Conservation (phyloP, 371 early-diverging fungal genomes). For the Blakeslea trispora region DNA sequence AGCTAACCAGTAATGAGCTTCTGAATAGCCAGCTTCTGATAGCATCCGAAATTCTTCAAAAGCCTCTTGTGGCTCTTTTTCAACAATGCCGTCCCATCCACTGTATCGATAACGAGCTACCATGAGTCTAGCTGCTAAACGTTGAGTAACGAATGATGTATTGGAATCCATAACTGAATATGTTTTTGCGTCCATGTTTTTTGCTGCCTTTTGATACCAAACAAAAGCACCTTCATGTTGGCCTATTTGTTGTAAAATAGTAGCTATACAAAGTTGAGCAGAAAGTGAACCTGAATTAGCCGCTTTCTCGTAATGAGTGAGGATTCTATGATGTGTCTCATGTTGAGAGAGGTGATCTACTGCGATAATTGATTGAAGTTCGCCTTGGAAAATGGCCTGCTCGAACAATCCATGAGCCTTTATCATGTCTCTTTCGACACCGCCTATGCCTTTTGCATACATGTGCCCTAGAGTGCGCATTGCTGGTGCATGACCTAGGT, state of each 20-base stretch:
- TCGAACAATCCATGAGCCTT: conserved; percentile 59
- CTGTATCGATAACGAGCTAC: conserved; percentile 39
- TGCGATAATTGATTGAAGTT: conserved; percentile 60
- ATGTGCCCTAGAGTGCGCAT: conserved; percentile 36
- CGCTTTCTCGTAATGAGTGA: conserved; percentile 25
- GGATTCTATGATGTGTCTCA: background rate
- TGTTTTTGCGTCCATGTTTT: conserved; percentile 9
- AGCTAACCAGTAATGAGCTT: conserved; percentile 41
- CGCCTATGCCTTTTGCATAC: conserved; percentile 41
- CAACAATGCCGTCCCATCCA: conserved; percentile 29
- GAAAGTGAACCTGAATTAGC: conserved; percentile 46
- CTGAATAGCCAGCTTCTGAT: conserved; percentile 20
- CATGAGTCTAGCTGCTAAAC: conserved; percentile 32
- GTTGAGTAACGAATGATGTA: conserved; percentile 9
- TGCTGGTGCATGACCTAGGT: conserved; percentile 29
- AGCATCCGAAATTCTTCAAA: conserved; percentile 33
- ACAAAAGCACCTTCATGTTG: conserved; percentile 23
- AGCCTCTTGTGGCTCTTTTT: conserved; percentile 22
- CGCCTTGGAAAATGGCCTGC: conserved; percentile 57
- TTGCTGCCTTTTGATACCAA: conserved; percentile 50
- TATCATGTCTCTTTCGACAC: conserved; percentile 37
- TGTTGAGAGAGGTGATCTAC: conserved; percentile 4
- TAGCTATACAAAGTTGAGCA: conserved; percentile 38
- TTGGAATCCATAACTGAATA: conserved; percentile 7
- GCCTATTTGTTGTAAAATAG: conserved; percentile 16